These are phyloP conservation scores for Penicillium paradoxum DNA, from an alignment of 495 filamentous ascomycete species.

Conservation along the genomic window DNA sequence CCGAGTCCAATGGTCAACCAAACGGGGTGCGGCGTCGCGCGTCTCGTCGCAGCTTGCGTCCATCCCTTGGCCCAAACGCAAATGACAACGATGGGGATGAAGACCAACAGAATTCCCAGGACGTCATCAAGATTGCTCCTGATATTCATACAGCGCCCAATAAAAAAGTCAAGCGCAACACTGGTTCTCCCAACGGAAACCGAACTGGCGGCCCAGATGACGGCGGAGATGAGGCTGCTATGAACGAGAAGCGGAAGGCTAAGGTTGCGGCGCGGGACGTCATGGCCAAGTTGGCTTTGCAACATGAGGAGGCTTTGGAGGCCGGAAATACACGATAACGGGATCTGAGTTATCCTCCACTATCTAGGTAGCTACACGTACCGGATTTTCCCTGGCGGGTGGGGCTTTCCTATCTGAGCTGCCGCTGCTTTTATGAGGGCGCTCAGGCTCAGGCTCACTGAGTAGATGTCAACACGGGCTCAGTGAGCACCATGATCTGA, in stretches of 20 bases:
- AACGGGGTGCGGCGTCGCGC: not conserved
- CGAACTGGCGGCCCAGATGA: not conserved
- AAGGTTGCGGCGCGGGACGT: conserved; percentile 35
- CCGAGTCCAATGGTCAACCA: not conserved
- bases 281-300: conserved; percentile 37
- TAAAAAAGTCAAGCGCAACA: conserved; percentile 6
- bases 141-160: not conserved
- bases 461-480: no score
- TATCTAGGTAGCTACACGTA: no score
- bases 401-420: no score
- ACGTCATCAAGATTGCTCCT: not conserved
- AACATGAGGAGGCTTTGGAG: conserved; percentile 45
- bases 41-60: conserved; percentile 14
- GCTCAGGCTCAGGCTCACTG: no score
- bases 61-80: conserved; percentile 1
- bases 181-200: not conserved
- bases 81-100: not conserved
- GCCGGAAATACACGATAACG: conserved; percentile 25
- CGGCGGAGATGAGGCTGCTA: not conserved
- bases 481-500: no score
- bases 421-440: no score
- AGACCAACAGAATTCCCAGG: not conserved
- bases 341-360: no score
- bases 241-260: conserved; percentile 34
- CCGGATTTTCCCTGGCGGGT: no score